Evolutionary conservation across 768 basidiomycete genomes (phyloP), one percentile per base, ranked within the genome.

Genomic region (Leucogyrophana mollusca): DNA sequence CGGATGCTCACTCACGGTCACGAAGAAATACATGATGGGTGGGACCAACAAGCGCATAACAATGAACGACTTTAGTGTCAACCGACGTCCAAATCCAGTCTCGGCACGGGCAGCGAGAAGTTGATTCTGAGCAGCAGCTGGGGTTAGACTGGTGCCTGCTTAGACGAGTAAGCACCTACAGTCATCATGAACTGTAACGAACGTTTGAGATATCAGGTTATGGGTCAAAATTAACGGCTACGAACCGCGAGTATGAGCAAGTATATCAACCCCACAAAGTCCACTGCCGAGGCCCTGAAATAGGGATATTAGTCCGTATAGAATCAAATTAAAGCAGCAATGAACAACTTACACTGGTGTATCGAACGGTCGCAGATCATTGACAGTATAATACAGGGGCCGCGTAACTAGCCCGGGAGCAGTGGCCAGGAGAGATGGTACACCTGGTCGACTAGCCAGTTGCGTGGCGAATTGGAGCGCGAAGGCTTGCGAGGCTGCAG

Each of bases 321-420:
- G 5, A 34, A 23, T 33, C 14, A 25, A 17, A 20, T 30, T 14
- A 36, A 9, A 34, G 18, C 8, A 36, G 4, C 33, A 14, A 9
- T 5, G 23, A 24, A 65, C 16, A 16, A 50, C 78, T 13, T 64
- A 83, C 80, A 79, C 74, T 18, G 82, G 77, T 10, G 74, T 58
- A 51, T 84, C 73, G 46, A 85, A 86, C 0, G 85, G 81, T 14
- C 70, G 62, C 2, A 80, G 48, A 49, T 85, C 83, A 43, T 66
- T 36, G 8, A 80, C 38, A 1, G 61, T 72, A 52, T 75, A 85
- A 25, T 57, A 65, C 5, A 83, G 56, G 1, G 85, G 82, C 9
- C 68, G 46, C 2, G 72, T 60, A 23, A 85, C 58, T 4, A 78
- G 72, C 43, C 70, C 65, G 0, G 84, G 82, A 1, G 82, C 78